Base-by-base conservation (phyloP, 1,284 basidiomycete species). In the Abortiporus biennis region DNA sequence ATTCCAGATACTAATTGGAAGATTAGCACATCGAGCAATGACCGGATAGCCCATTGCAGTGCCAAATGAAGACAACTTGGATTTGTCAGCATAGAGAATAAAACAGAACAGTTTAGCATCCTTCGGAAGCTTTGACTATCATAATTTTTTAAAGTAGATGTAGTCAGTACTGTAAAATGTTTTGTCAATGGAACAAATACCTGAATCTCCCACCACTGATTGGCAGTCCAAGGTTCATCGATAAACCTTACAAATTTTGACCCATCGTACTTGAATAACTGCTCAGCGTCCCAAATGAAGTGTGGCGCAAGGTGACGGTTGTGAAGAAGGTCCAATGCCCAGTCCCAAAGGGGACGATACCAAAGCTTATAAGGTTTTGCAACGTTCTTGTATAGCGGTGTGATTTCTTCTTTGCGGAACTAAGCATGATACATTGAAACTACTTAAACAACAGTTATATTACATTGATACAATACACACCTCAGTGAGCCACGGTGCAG, bases 21-120 rank as follows among this genome's bases (percentile, higher is more conserved):
- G 45, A 49, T 71, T 70, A 0, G 49, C 61, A 39, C 59, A 52
- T 3, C 56, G 41, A 0, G 57, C 65, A 12, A 72, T 49, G 1
- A 74, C 59, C 0, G 69, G 67, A 51, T 74, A 69, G 0, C 59
- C 69, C 36, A 66, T 67, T 3, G 44, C 55, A 0, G 58, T 67
- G 0, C 67, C 66, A 52, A 72, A 72, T 2, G 60, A 61, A 0
- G 67, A 72, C 0, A 73, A 49, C 16, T 63, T 60, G 1, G 64
- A 63, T 42, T 71, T 73, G 43, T 73, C 65, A 6, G 68, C 66
- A 59, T 71, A 74, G 1, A 74, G 16, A 12, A 61, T 53, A 33
- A 56, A 54, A 1, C 43, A 51, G 0, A 65, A 30, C 0, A 55
- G 53, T 25, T 58, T 58, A 23, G 38, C 52, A 19, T 47, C 53